Conservation (phyloP, 768 basidiomycete species). For the Lactifluus echinatus region DNA sequence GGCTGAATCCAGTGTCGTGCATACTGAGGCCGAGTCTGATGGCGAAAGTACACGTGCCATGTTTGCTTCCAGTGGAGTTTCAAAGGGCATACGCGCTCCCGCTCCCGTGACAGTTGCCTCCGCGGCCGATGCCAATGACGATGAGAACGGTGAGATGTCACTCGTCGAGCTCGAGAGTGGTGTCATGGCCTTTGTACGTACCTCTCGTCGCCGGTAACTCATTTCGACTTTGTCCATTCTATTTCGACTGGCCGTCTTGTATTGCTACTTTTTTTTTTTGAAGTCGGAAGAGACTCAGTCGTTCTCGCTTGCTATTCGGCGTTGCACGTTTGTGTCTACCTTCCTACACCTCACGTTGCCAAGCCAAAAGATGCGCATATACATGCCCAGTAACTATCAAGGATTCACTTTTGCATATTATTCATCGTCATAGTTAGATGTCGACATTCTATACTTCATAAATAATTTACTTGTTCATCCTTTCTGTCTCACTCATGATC, state of each 20-base stretch:
- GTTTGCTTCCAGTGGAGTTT: neutral
- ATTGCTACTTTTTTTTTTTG: neutral
- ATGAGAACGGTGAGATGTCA: conserved; percentile 16
- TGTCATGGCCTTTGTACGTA: conserved; percentile 16
- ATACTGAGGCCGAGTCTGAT: conserved; percentile 19
- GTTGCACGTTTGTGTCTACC: neutral
- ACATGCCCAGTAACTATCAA: neutral
- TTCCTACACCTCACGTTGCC: neutral
- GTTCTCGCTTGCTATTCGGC: neutral
- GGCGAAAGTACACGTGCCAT: neutral
- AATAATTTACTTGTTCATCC: conserved; percentile 13
- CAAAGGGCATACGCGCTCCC: neutral
- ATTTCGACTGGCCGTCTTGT: neutral
- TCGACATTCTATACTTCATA: neutral
- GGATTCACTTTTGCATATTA: conserved; percentile 4
- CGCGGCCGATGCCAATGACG: conserved; percentile 1
- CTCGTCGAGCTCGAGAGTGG: conserved; percentile 19
- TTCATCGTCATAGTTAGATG: conserved; percentile 7
- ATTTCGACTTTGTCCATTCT: neutral
- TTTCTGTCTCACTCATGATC: neutral
- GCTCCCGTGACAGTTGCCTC: neutral
- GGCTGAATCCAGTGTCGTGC: conserved; percentile 17
- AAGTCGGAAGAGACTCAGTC: neutral
- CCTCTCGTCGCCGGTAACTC: conserved; percentile 11
- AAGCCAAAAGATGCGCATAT: conserved; percentile 3